These are phyloP conservation scores for Phytophthora colocasiae DNA, from an alignment of 352 stramenopile genomes.

Conservation along the genomic window DNA sequence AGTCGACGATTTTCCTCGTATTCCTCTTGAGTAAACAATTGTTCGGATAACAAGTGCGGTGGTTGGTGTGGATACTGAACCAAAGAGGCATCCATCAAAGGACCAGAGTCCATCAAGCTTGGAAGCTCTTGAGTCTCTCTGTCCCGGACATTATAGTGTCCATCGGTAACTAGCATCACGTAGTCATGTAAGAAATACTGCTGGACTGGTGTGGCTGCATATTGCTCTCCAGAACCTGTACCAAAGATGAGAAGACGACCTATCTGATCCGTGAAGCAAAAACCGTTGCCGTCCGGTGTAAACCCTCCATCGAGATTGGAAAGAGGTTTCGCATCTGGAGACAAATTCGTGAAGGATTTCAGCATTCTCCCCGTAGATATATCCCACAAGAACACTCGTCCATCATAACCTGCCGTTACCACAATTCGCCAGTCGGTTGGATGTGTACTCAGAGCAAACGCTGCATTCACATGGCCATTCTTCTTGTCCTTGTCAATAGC, in stretches of 20 bases:
- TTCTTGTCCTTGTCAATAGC: slow-evolving; percentile 65
- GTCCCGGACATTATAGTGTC: slow-evolving; percentile 90
- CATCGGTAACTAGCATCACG: slow-evolving; percentile 86
- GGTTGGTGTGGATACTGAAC: slow-evolving; percentile 80
- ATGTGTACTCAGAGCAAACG: slow-evolving; percentile 82
- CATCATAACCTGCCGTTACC: slow-evolving; percentile 86
- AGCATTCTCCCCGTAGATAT: slow-evolving; percentile 73
- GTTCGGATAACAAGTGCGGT: slow-evolving; percentile 59
- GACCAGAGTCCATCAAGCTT: slow-evolving; percentile 85
- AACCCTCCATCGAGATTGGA: slow-evolving; percentile 82
- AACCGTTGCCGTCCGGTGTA: slow-evolving; percentile 65
- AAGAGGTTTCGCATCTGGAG: slow-evolving; percentile 63
- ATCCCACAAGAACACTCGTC: slow-evolving; percentile 86
- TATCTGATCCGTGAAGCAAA: slow-evolving; percentile 88
- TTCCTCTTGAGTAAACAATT: slow-evolving; percentile 45
- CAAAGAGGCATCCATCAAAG: slow-evolving; percentile 78
- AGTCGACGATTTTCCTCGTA: slow-evolving; percentile 71
- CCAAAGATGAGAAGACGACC: slow-evolving; percentile 83
- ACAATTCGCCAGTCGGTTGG: slow-evolving; percentile 78
- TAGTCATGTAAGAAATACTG: slow-evolving; percentile 94
- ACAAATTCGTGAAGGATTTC: slow-evolving; percentile 68
- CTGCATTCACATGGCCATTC: slow-evolving; percentile 77
- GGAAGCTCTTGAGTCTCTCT: slow-evolving; percentile 85
- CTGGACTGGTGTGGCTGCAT: slow-evolving; percentile 68
- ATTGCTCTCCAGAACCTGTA: slow-evolving; percentile 72